A percentile compares a stretch with the other conserved stretches of the same genome.
Evolutionary conservation across 768 basidiomycete genomes (phyloP).

Genomic region (Pisolithus sp.): DNA sequence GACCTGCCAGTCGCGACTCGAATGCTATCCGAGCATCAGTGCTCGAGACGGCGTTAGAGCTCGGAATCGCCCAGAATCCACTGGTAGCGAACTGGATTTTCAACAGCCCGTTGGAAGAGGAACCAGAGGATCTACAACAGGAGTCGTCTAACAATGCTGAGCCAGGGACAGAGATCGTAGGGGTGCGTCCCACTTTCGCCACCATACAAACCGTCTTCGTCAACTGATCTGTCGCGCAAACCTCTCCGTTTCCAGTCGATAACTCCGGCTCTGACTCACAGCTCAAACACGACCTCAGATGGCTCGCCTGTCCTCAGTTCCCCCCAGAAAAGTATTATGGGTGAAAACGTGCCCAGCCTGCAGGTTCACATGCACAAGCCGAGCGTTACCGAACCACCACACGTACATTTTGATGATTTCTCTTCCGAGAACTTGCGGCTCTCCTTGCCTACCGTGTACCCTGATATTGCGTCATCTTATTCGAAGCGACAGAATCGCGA

Average conservation of each 20-base stretch:
- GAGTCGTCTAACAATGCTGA: conserved; percentile 6
- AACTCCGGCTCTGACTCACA: conserved; percentile 33
- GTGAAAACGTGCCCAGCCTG: conserved; percentile 9
- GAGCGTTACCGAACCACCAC: conserved; percentile 23
- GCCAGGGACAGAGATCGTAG: conserved; percentile 14
- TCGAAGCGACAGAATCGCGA: background rate
- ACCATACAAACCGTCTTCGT: background rate
- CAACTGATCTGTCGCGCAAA: conserved; percentile 6
- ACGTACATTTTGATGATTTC: conserved; percentile 26
- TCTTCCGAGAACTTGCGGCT: conserved; percentile 25
- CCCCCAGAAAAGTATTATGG: conserved; percentile 14
- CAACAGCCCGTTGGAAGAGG: conserved; percentile 51
- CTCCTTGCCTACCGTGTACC: conserved; percentile 18
- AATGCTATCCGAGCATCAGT: conserved; percentile 64
- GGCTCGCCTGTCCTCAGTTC: conserved; percentile 32
- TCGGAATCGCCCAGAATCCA: conserved; percentile 54
- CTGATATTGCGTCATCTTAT: background rate
- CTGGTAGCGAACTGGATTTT: conserved; percentile 71
- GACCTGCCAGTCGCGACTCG: conserved; percentile 39
- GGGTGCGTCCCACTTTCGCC: conserved; percentile 22
- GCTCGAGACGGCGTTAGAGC: conserved; percentile 63
- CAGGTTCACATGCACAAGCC: conserved; percentile 23
- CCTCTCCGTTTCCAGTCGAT: conserved; percentile 11
- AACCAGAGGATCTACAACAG: conserved; percentile 40
- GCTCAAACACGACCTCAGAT: conserved; percentile 38